Base-by-base conservation (phyloP, 2,329 filamentous ascomycete genomes). In the Chaetoscypha palmicola region DNA sequence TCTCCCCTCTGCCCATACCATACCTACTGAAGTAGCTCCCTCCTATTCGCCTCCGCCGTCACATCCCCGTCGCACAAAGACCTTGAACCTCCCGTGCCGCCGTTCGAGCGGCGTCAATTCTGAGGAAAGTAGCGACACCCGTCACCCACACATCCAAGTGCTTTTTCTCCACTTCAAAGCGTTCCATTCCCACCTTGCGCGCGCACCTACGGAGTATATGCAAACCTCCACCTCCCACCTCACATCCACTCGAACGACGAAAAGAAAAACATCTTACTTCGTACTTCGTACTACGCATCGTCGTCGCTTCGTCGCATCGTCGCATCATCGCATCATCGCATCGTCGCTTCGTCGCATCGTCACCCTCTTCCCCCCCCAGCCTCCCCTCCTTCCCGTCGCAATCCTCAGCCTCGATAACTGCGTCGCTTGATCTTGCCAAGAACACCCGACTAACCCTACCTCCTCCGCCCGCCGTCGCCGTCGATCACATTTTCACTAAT, bases 151-250 rank as follows among this genome's bases (percentile, higher is more conserved):
- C 28, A 28, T 26, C 40, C n/a, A n/a, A n/a, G n/a, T n/a, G 20
- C 26, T 22, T 16, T 38, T 22, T 31, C 41, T 38, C 34, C 41
- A 38, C 33, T 21, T 38, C 26, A 26, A 43, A 43, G 42, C 35
- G 35, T 38, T 28, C 34, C 41, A n/a, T n/a, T n/a, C n/a, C n/a
- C n/a, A n/a, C 41, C 37, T 34, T 5, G 31, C 33, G 33, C 41
- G 23, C 34, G 17, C 7, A 5, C 31, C 7, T 9, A 16, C 10
- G 32, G 19, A 22, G 12, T 37, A 26, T 24, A 38, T 37, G 24
- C 11, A 37, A 37, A 37, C 11, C n/a, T 26, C 41, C 14, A 37
- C 31, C 16, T 43, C 41, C 22, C 30, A 31, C 19, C 32, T 17
- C 17, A 17, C 17, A 9, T 16, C 32, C n/a, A 7, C 21, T 14